Base-by-base conservation (phyloP, 345 rosid species). In the Litchi chinensis region DNA sequence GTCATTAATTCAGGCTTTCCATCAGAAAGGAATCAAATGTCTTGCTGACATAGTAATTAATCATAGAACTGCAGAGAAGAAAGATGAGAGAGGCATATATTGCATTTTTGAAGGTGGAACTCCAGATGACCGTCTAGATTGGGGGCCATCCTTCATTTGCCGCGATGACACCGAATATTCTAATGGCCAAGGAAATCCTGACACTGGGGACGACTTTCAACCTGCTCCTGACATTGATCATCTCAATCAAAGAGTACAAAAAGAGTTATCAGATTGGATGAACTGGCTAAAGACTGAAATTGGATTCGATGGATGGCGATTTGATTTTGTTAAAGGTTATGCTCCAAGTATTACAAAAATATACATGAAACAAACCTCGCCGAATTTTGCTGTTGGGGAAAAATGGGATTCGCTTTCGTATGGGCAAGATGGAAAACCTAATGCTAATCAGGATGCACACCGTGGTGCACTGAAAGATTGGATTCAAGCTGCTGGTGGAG, bases 21-120 rank as follows among this genome's bases (percentile, higher is more conserved):
- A 86, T 50, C 69, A 60, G n/a, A 86, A 86, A 48, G 89, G 92
- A 56, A 87, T 95, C 32, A 95, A 92, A 73, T 78, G 89, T 74
- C n/a, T 95, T 3, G 98, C 99, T 37, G 99, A 95, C 75, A 88
- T 93, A 54, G 98, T 93, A 24, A 91, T 93, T 59, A 95, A 93
- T 85, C 98, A 93, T 71, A 85, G 97, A 82, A 93, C 98, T 9
- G 97, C 93, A 3, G 93, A 83, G 82, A 89, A 83, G 78, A 75
- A 89, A 85, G 99, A 95, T 15, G 85, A 68, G 26, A 84, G 87
- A 54, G 95, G 96, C 43, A 87, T 90, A 41, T 90, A 86, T 73
- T 79, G 90, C 87, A 87, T 81, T 43, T 95, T 93, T 68, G 97
- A 95, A 86, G 99, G 98, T 8, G 98, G 97, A 24, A 95, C 95